Percentiles rank a stretch among this genome's conserved stretches.
Evolutionary conservation across 768 basidiomycete species (phyloP).

Genomic region (Mycena floridula): DNA sequence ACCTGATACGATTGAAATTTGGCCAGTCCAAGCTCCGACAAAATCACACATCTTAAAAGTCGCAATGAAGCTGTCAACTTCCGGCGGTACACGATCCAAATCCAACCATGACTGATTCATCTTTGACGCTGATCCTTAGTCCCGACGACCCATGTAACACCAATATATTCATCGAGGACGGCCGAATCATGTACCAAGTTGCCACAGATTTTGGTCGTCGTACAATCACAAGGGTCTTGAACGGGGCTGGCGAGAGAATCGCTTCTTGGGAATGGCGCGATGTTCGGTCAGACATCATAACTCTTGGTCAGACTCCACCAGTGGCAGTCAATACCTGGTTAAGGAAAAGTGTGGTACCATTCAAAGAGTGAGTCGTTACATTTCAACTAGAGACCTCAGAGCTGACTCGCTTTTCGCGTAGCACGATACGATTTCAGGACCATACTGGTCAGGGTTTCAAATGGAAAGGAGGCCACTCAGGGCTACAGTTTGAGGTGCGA

Average conservation of each 20-base stretch:
- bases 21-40: background rate
- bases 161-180: constrained; percentile 24
- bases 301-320: constrained; percentile 23
- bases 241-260: constrained; percentile 24
- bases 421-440: constrained; percentile 31
- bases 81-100: too few species aligned
- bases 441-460: constrained; percentile 26
- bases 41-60: background rate
- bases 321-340: constrained; percentile 31
- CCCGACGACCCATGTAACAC: constrained; percentile 39
- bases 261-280: constrained; percentile 35
- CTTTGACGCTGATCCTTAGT: constrained; percentile 24
- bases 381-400: background rate
- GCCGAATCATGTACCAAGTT: constrained; percentile 30
- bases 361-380: constrained; percentile 27
- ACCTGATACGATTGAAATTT: background rate
- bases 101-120: background rate
- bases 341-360: constrained; percentile 31
- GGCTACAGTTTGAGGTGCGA: constrained; percentile 28
- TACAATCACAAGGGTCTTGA: constrained; percentile 25
- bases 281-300: constrained; percentile 29
- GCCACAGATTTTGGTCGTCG: constrained; percentile 25
- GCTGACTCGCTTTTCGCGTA: constrained; percentile 13
- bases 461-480: constrained; percentile 35
- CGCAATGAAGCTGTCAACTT: too few species aligned